phyloP scores from a whole-genome alignment of 2,329 filamentous ascomycete species.

The Alternaria burnsii region DNA sequence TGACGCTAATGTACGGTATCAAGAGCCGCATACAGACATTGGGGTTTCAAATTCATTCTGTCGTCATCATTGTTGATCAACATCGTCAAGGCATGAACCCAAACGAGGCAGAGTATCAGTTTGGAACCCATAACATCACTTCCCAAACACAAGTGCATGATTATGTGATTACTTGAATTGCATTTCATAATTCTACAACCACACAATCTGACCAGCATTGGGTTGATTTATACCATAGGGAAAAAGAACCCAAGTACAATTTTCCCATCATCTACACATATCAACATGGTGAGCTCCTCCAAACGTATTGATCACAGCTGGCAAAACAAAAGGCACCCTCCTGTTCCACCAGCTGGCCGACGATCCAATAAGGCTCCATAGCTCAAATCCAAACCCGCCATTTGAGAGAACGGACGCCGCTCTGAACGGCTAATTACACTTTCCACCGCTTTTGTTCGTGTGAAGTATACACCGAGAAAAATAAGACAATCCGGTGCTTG shows the following conservation, averaged over 20 bases:
- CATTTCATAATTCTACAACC: conserved; percentile 32
- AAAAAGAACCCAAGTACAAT: conserved; percentile 7
- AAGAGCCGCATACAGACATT: not conserved
- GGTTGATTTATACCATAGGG: conserved; percentile 11
- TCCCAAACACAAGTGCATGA: not conserved
- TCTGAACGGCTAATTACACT: conserved; percentile 40
- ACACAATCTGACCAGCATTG: conserved; percentile 20
- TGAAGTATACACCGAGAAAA: conserved; percentile 30
- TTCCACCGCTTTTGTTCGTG: conserved; percentile 31
- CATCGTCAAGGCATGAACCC: not conserved
- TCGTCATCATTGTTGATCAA: not conserved
- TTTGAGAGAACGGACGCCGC: conserved; percentile 25
- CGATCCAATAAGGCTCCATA: conserved; percentile 7
- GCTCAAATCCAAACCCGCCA: conserved; percentile 17
- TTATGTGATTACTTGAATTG: conserved; percentile 17
- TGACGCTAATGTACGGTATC: not conserved
- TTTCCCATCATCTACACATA: conserved; percentile 33
- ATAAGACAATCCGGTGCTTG: conserved; percentile 9
- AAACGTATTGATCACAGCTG: not conserved
- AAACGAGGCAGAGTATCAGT: not conserved
- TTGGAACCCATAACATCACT: not conserved
- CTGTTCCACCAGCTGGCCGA: not conserved
- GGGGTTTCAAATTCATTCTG: not conserved
- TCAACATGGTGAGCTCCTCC: conserved; percentile 22
- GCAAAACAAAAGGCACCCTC: not conserved